Conservation (phyloP, 176 grass and related monocot species). For the Carex myosuroides region DNA sequence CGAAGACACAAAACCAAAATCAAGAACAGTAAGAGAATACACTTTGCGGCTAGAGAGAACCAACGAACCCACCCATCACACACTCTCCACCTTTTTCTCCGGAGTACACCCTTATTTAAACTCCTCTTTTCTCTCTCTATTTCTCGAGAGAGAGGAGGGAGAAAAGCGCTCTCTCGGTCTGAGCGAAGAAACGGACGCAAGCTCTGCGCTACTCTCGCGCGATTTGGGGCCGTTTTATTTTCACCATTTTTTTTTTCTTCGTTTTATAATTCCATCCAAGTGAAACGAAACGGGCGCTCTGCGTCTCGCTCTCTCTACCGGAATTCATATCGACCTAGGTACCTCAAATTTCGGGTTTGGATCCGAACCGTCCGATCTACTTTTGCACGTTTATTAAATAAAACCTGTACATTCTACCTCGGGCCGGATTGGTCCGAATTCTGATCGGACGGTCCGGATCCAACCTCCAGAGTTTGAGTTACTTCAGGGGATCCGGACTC, state of each 20-base stretch:
- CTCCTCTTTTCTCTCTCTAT: neutral
- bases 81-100: neutral
- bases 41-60: neutral
- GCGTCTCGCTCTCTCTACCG: no score
- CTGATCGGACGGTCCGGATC: no score
- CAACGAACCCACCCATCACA: neutral
- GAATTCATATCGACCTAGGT: no score
- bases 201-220: neutral
- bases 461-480: no score
- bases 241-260: neutral
- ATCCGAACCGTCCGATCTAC: no score
- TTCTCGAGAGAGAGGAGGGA: neutral
- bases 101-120: neutral
- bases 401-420: no score
- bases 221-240: conserved; percentile 5
- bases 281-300: no score
- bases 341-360: neutral
- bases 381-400: no score
- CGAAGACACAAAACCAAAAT: neutral
- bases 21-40: neutral
- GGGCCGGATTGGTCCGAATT: no score
- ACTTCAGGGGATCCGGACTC: no score
- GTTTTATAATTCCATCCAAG: neutral
- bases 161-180: neutral
- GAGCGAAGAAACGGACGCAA: neutral